A percentile compares a stretch with the other conserved stretches of the same genome.
Conservation (phyloP, 2,329 filamentous ascomycete genomes). For the Colletotrichum sp. region DNA sequence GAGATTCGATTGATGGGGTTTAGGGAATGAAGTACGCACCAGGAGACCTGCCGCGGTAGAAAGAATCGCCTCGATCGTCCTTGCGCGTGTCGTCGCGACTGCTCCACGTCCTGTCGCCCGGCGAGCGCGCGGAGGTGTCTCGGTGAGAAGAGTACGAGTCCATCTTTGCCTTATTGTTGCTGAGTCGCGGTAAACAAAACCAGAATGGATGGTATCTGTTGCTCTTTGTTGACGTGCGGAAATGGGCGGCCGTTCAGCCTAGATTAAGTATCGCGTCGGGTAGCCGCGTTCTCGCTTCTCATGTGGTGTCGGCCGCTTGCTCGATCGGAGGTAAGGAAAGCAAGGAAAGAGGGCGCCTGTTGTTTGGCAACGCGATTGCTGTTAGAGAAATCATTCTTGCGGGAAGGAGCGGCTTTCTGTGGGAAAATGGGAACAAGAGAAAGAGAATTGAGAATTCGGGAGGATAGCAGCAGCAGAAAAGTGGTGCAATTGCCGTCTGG, state of each 20-base stretch:
- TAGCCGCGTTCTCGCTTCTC: slow-evolving; percentile 28
- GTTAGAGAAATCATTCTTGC: slow-evolving; percentile 60
- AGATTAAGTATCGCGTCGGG: slow-evolving; percentile 25
- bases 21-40: slow-evolving; percentile 56
- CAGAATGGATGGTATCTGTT: not conserved
- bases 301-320: slow-evolving; percentile 26
- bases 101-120: slow-evolving; percentile 57
- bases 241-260: slow-evolving; percentile 9
- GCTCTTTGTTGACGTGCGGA: not conserved
- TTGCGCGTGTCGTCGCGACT: slow-evolving; percentile 58
- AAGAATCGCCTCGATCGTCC: slow-evolving; percentile 62
- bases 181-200: not conserved
- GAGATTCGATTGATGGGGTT: not conserved
- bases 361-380: slow-evolving; percentile 56
- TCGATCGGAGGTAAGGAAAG: slow-evolving; percentile 30
- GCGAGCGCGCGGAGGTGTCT: slow-evolving; percentile 57
- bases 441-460: slow-evolving; percentile 18
- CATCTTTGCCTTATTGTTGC: slow-evolving; percentile 39
- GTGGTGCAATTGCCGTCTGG: slow-evolving; percentile 14
- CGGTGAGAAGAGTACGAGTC: slow-evolving; percentile 61
- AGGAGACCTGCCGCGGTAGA: slow-evolving; percentile 72
- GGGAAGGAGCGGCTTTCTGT: not conserved
- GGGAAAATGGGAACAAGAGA: slow-evolving; percentile 22
- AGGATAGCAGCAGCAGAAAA: slow-evolving; percentile 11
- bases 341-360: slow-evolving; percentile 41